Conservation (phyloP, 768 basidiomycete species). For the Gymnopilus dilepis region DNA sequence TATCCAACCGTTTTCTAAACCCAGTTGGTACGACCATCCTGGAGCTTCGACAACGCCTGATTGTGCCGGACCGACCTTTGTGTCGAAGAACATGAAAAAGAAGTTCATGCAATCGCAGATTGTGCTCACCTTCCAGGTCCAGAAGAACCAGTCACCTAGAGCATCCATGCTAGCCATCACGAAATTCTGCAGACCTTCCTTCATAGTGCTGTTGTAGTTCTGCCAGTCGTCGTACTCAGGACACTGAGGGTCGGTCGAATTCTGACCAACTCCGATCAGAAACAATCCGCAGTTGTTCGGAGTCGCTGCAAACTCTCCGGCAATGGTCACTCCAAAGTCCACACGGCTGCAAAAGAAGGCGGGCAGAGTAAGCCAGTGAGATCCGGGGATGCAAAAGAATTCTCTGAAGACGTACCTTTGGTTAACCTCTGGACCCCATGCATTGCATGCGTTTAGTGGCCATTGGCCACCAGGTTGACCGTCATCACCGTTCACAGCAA, state of each 20-base stretch:
- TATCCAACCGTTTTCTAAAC: slow-evolving; percentile 75
- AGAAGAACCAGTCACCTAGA: slow-evolving; percentile 49
- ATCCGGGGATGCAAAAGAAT: no score
- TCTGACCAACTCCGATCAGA: slow-evolving; percentile 29
- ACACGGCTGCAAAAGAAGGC: slow-evolving; percentile 34
- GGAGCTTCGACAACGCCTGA: slow-evolving; percentile 41
- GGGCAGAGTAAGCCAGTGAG: slow-evolving; percentile 31
- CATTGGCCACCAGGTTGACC: slow-evolving; percentile 48
- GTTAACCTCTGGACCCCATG: slow-evolving; percentile 65
- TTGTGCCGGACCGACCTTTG: slow-evolving; percentile 51
- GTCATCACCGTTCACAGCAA: slow-evolving; percentile 35
- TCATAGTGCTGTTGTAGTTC: slow-evolving; percentile 50
- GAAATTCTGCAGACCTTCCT: slow-evolving; percentile 52
- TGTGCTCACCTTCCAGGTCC: slow-evolving; percentile 48
- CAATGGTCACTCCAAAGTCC: slow-evolving; percentile 70
- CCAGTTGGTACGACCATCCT: slow-evolving; percentile 48
- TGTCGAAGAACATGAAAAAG: neutral
- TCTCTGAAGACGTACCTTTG: slow-evolving; percentile 39
- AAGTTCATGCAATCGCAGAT: neutral
- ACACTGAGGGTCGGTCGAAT: slow-evolving; percentile 46
- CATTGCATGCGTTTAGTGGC: slow-evolving; percentile 55
- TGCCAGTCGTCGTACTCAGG: slow-evolving; percentile 55
- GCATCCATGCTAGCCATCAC: slow-evolving; percentile 56
- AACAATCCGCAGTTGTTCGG: slow-evolving; percentile 64
- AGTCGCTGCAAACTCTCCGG: slow-evolving; percentile 79